Conservation (phyloP, 2,329 filamentous ascomycete genomes). For the Orbilia ellipsospora region DNA sequence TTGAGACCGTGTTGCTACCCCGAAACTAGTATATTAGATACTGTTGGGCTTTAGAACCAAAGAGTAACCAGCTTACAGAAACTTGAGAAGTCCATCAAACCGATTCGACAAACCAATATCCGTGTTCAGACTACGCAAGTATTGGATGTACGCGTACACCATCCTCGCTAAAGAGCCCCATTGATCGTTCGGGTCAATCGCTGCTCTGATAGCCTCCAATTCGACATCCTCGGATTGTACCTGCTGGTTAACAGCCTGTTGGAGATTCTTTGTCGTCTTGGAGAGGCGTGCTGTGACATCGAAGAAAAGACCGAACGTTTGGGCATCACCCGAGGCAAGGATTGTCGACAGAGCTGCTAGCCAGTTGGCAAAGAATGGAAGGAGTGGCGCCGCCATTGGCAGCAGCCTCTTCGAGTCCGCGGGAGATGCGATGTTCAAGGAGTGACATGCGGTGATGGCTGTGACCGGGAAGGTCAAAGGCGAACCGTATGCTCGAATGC, state of each 20-base stretch:
- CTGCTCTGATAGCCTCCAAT: constrained; percentile 28
- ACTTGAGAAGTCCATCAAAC: constrained; percentile 49
- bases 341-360: constrained; percentile 25
- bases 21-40: constrained; percentile 1
- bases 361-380: constrained; percentile 33
- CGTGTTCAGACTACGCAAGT: constrained; percentile 22
- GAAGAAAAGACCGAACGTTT: constrained; percentile 42
- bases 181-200: constrained; percentile 46
- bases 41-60: background rate
- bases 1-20: constrained; percentile 43
- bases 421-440: background rate
- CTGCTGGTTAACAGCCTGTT: constrained; percentile 16
- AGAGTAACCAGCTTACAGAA: constrained; percentile 17
- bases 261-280: constrained; percentile 27
- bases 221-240: constrained; percentile 30
- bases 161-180: constrained; percentile 44
- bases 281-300: constrained; percentile 29
- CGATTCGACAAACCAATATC: constrained; percentile 31
- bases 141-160: constrained; percentile 49
- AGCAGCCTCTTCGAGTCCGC: constrained; percentile 17
- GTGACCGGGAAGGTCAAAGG: background rate
- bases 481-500: background rate
- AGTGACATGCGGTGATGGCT: constrained; percentile 27
- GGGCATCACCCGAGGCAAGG: constrained; percentile 31
- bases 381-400: constrained; percentile 14